Evolutionary conservation across 2,329 filamentous ascomycete genomes (phyloP).

Genomic region (Penicillium olsonii): DNA sequence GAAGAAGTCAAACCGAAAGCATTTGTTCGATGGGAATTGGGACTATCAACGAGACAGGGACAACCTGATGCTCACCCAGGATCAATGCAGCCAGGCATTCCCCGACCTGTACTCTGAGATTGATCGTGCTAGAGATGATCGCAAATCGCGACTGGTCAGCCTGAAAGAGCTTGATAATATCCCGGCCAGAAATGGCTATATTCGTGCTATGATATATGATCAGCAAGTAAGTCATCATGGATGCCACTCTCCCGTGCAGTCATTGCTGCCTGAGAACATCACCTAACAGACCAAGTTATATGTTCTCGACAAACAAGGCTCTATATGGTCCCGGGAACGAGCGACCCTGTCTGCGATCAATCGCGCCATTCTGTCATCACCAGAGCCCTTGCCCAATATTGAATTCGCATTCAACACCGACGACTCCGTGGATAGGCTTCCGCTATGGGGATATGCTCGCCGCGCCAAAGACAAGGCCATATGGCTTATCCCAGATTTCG

Average conservation of each 20-base stretch:
- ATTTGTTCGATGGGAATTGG: constrained; percentile 8
- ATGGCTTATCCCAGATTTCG: constrained; percentile 54
- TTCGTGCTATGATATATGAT: constrained; percentile 27
- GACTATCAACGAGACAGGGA: constrained; percentile 24
- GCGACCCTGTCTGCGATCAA: constrained; percentile 46
- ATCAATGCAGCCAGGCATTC: constrained; percentile 27
- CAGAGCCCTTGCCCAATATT: constrained; percentile 39
- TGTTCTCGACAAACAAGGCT: constrained; percentile 22
- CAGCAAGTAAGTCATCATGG: constrained; percentile 8
- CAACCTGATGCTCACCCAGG: constrained; percentile 21
- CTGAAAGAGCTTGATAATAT: constrained; percentile 21
- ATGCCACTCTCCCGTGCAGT: no score
- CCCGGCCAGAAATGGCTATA: constrained; percentile 27
- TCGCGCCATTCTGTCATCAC: constrained; percentile 41
- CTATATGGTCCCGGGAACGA: constrained; percentile 20
- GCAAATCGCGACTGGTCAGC: constrained; percentile 18
- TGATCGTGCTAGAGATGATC: constrained; percentile 22
- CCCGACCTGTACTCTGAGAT: constrained; percentile 32
- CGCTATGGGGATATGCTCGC: constrained; percentile 42
- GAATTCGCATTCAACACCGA: constrained; percentile 46
- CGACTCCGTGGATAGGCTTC: constrained; percentile 40
- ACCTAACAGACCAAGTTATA: constrained; percentile 21
- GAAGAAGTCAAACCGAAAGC: neutral
- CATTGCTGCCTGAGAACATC: neutral
- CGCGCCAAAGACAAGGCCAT: constrained; percentile 36